Percentiles rank a stretch among this genome's conserved stretches.
phyloP scores from a whole-genome alignment of 192 early-diverging fungal genomes.

The Lunasporangiospora selenospora region DNA sequence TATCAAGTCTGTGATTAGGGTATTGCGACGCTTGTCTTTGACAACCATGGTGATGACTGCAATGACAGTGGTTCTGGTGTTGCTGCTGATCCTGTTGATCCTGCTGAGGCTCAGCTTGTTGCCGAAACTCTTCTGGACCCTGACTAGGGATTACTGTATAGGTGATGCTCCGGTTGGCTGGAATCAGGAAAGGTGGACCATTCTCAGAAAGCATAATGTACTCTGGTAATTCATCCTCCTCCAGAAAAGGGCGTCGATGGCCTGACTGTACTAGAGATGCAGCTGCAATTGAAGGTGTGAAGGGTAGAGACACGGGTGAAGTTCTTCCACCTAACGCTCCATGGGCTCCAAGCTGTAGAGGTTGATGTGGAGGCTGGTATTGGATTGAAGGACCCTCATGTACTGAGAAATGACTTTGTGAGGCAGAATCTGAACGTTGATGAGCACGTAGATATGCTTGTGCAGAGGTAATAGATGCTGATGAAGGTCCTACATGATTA shows the following conservation, averaged over 20 bases:
- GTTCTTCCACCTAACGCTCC: background rate
- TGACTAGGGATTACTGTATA: slow-evolving; percentile 25
- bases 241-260: slow-evolving; percentile 17
- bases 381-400: no score
- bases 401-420: no score
- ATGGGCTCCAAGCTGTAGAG: no score
- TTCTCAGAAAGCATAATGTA: slow-evolving; percentile 7
- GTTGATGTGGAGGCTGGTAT: no score
- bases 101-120: background rate
- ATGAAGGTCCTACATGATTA: no score
- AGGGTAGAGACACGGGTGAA: background rate
- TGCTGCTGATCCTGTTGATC: background rate
- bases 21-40: no score
- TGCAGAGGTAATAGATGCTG: no score
- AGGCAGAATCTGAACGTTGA: no score
- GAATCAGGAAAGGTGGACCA: slow-evolving; percentile 15
- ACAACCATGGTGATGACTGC: no score
- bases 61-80: background rate
- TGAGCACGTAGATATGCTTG: no score
- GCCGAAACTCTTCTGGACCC: slow-evolving; percentile 24
- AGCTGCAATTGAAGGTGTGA: background rate
- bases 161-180: slow-evolving; percentile 13
- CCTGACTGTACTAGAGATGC: background rate
- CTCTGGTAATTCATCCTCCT: slow-evolving; percentile 33
- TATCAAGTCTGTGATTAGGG: no score